These are phyloP conservation scores for Tagetes patula DNA, from an alignment of 129 eudicot genomes.

Conservation along the genomic window DNA sequence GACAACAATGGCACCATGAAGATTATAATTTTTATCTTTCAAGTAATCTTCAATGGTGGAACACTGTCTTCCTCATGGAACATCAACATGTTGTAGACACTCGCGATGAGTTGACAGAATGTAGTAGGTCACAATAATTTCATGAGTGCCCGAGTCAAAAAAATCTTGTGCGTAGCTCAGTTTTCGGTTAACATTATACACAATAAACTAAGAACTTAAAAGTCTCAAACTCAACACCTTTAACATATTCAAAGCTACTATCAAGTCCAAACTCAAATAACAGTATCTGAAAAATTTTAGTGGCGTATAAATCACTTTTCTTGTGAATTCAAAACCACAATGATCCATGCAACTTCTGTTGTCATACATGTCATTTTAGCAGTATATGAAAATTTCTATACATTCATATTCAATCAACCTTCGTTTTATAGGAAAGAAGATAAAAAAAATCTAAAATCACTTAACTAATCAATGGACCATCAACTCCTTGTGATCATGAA, in stretches of 20 bases:
- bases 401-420: conserved; percentile 27
- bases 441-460: background rate
- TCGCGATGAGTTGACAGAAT: no score
- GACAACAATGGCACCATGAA: conserved; percentile 26
- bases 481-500: conserved; percentile 11
- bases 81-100: no score
- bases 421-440: conserved; percentile 12
- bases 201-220: no score
- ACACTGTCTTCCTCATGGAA: background rate
- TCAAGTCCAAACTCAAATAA: background rate
- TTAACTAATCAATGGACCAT: conserved; percentile 24
- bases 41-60: background rate
- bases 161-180: no score
- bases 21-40: background rate
- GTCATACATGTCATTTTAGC: conserved; percentile 3
- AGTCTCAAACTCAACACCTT: no score
- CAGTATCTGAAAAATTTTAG: background rate
- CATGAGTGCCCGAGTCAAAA: no score
- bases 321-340: background rate
- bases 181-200: no score
- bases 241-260: no score
- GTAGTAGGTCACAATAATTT: no score
- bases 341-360: background rate
- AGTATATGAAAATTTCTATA: conserved; percentile 12
- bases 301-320: background rate